Base-by-base conservation (phyloP, 306 rosid genomes). In the Prunus kanzakura region DNA sequence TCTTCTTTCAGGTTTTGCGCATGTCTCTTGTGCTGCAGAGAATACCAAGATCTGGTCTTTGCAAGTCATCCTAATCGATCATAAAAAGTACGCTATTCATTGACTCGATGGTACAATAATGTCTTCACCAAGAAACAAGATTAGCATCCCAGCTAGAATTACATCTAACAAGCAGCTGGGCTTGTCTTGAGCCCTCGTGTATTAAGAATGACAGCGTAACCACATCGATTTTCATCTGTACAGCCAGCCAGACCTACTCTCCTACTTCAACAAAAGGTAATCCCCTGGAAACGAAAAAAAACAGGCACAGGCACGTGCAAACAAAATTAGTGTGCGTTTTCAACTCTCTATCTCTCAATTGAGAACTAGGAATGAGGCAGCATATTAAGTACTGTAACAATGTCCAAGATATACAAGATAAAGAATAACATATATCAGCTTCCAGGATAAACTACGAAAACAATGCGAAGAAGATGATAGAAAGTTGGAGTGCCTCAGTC, bases 211-310 rank as follows among this genome's bases (percentile, higher is more conserved):
- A 72, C 45, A 7, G 43, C 27, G 11, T 15, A 65, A 72, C 15
- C 71, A 32, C 50, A 13, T 8, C 22, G 62, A 60, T 18, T 57
- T 60, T 32, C 64, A 32, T 71, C 74, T 3, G 76, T 15, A 30
- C 56, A 22, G 64, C 68, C 57, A 60, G 70, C 56, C 72, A 13
- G 20, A 49, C 69, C 71, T 72, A 82, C 64, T 77, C 85, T 3
- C 74, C 75, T 2, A 72, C 65, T n/a, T 58, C 81, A 47, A 72
- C 12, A 56, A 76, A 64, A 56, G 85, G 85, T 19, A 72, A 23
- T 49, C 78, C 81, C 85, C 85, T 82, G 81, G 50, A 47, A 57
- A 6, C 8, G 12, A 25, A 45, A 47, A 20, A 45, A 47, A 57
- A 22, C 47, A 61, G 29, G 22, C 22, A 63, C 57, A 68, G 23